Evolutionary conservation across 1,284 basidiomycete genomes (phyloP), one percentile per base, ranked within the genome.

Genomic region (Sanghuangporus weigelae): DNA sequence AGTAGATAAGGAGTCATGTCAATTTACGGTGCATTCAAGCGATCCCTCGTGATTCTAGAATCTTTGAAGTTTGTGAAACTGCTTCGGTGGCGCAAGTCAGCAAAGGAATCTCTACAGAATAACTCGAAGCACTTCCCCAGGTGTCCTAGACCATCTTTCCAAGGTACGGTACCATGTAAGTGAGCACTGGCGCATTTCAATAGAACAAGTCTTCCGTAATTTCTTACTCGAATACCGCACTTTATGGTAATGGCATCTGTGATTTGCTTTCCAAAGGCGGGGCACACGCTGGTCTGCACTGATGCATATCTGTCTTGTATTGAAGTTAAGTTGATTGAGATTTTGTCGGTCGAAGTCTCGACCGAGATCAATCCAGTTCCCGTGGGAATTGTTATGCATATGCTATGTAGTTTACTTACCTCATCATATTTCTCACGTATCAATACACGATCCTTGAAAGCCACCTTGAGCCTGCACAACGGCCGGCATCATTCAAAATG

Each of bases 401-500:
- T 49, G 59, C 67, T 71, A 71, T 72, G 67, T 65, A 68, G 57
- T 59, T 59, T 59, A 38, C 53, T 54, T 36, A 44, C 48, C 26
- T 42, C 48, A 54, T 49, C 39, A 46, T 23, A 14, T 19, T 50
- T 62, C 50, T 26, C 60, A 55, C 44, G 35, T 26, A 19, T 44
- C 16, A 14, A 19, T 23, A 38, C 42, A 54, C 19, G 19, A 38
- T 19, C 40, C 23, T 10, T 16, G 44, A 57, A 46, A 26, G 2
- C n/a, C 31, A 35, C 51, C 40, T 48, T 60, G 16, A 44, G 42
- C 59, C 38, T 38, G 60, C 5, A 60, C 60, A 62, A n/a, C 61
- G 57, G 63, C 63, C 62, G 65, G 59, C 53, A 58, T 57, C 59
- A 40, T 35, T 51, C 59, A 79, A 84, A 81, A 91, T 92, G 90